These are phyloP conservation scores for Cytospora leucostoma DNA, from an alignment of 2,329 filamentous ascomycete species.

Conservation along the genomic window DNA sequence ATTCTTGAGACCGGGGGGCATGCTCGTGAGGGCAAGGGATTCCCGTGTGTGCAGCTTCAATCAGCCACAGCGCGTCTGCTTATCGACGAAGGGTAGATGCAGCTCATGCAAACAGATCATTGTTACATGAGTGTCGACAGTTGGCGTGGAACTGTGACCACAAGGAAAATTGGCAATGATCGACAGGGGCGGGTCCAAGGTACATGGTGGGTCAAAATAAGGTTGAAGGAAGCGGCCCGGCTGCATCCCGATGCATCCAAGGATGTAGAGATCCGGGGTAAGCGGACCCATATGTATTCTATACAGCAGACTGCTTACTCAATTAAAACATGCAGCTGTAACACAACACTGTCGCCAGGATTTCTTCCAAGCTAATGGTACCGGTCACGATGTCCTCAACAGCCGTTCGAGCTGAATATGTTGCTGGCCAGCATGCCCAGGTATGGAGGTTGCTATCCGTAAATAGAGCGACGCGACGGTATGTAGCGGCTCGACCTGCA, in stretches of 20 bases:
- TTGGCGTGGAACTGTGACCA: neutral
- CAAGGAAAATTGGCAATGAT: neutral
- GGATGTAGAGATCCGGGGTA: neutral
- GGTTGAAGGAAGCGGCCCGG: neutral
- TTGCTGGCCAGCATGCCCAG: neutral
- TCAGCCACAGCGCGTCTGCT: neutral
- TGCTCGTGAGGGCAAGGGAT: too few species aligned
- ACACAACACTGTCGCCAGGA: neutral
- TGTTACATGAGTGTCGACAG: neutral
- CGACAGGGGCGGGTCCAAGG: neutral
- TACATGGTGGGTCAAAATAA: neutral
- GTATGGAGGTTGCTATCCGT: neutral
- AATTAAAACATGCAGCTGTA: neutral
- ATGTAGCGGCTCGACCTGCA: too few species aligned
- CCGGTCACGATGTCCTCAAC: neutral
- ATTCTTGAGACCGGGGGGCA: too few species aligned
- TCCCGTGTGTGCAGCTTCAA: neutral
- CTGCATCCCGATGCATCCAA: neutral
- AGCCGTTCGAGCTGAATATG: neutral
- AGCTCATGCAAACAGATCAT: neutral
- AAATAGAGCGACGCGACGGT: neutral
- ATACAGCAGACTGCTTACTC: neutral
- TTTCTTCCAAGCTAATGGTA: neutral
- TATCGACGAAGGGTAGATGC: neutral
- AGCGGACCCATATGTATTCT: neutral